Evolutionary conservation across 345 rosid species (phyloP), one percentile per base, ranked within the genome.

Genomic region (Camelina laxa): DNA sequence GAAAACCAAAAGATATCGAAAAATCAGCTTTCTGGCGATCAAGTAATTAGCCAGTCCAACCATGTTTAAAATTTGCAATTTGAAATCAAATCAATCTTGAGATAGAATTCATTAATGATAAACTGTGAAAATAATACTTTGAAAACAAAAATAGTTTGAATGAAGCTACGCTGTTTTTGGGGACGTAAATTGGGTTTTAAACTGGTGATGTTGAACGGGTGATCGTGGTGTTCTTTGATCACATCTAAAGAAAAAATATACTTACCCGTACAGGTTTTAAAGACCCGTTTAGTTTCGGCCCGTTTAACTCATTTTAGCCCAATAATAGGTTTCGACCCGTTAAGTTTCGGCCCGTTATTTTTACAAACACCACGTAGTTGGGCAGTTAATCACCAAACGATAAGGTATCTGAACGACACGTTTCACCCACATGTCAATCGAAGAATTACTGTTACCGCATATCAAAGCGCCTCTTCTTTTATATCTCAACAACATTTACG

Each of bases 401-500:
- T 13, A 27, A 2, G 7, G 30, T 42, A 15, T n/a, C 2, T 0
- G 24, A 20, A 4, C 0, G 80, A 69, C 80, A 69, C 75, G 74
- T 62, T 3, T 54, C 70, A 62, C 75, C 75, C 75, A 76, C 80
- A 44, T 69, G 80, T 65, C 72, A 65, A 57, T 39, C 63, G 1
- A 39, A 31, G 54, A 77, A 58, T 57, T 64, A 70, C 76, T 3
- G 48, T 77, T 57, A 47, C 72, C 6, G 9, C n/a, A 13, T 11
- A 11, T 12, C 20, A 16, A 45, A 19, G 11, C 13, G 17, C 35
- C 50, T 33, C 50, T 33, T 35, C 42, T 24, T 48, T 24, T 48
- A 45, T 55, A 69, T 54, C 20, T 61, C 33, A 2, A 59, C 15
- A 31, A 10, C 69, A 75, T 44, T 75, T 68, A 69, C 79, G 53